Evolutionary conservation across 2,329 filamentous ascomycete species (phyloP).

Genomic region (Verticillium nonalfalfae): DNA sequence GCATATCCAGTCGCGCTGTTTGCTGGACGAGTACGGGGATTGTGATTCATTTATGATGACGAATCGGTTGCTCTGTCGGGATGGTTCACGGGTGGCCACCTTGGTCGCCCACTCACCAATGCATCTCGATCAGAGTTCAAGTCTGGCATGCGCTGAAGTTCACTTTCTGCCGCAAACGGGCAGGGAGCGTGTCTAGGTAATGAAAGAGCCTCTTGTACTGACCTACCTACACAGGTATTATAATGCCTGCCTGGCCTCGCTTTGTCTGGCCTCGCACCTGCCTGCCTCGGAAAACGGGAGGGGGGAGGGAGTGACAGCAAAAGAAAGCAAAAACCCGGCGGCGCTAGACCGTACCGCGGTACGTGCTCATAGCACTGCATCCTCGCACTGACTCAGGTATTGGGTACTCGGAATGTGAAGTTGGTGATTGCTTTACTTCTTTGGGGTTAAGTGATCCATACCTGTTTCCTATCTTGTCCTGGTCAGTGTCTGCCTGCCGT

Average conservation of each 20-base stretch:
- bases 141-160: not conserved
- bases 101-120: no score
- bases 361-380: not conserved
- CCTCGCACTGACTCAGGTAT: not conserved
- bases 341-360: not conserved
- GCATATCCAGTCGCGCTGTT: not conserved
- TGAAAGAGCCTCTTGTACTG: not conserved
- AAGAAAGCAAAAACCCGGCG: not conserved
- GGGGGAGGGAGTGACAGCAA: not conserved
- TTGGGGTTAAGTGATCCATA: not conserved
- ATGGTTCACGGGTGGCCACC: no score
- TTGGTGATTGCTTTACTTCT: not conserved
- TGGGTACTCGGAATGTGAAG: not conserved
- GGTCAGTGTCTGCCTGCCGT: not conserved
- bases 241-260: not conserved
- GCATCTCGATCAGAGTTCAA: not conserved
- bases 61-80: no score
- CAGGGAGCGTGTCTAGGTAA: not conserved
- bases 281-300: not conserved
- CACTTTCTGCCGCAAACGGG: not conserved
- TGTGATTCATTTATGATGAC: not conserved
- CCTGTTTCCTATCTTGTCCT: not conserved
- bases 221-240: no score
- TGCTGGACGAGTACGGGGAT: not conserved
- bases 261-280: not conserved